Evolutionary conservation across 1,284 basidiomycete species (phyloP).

Genomic region (Ganoderma lingzhi): DNA sequence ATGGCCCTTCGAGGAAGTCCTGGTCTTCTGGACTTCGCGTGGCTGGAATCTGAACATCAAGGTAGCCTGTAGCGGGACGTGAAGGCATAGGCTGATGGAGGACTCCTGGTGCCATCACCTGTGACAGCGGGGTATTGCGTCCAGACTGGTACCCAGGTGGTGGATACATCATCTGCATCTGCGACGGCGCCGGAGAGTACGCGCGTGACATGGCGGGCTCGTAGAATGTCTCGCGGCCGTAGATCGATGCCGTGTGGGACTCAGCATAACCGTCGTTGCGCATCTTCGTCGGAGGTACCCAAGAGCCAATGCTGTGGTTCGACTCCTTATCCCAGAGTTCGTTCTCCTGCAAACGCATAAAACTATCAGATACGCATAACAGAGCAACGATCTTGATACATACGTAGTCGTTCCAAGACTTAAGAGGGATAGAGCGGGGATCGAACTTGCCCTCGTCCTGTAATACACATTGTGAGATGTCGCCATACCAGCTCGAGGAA

Average conservation of each 20-base stretch:
- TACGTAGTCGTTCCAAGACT: slow-evolving; percentile 96
- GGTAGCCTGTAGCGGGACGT: slow-evolving; percentile 76
- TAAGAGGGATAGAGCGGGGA: slow-evolving; percentile 90
- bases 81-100: slow-evolving; percentile 65
- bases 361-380: not conserved
- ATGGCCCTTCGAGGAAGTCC: slow-evolving; percentile 57
- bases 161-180: slow-evolving; percentile 51
- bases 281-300: slow-evolving; percentile 76
- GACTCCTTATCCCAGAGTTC: slow-evolving; percentile 98
- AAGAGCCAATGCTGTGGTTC: slow-evolving; percentile 89
- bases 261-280: slow-evolving; percentile 78
- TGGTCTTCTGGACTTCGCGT: slow-evolving; percentile 61
- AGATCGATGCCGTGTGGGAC: slow-evolving; percentile 77
- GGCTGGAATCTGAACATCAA: slow-evolving; percentile 70
- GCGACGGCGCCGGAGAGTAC: slow-evolving; percentile 76
- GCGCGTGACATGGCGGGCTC: slow-evolving; percentile 61
- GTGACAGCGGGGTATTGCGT: slow-evolving; percentile 70
- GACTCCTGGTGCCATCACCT: slow-evolving; percentile 34
- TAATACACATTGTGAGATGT: slow-evolving; percentile 12
- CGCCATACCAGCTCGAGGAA: slow-evolving; percentile 24
- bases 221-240: slow-evolving; percentile 85
- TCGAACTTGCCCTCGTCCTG: slow-evolving; percentile 98
- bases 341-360: slow-evolving; percentile 68
- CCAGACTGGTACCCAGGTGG: slow-evolving; percentile 80
- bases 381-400: slow-evolving; percentile 32